Percentiles rank a stretch among this genome's conserved stretches.
These are phyloP conservation scores for Claviceps citrina DNA, from an alignment of 2,329 filamentous ascomycete genomes.

Conservation along the genomic window DNA sequence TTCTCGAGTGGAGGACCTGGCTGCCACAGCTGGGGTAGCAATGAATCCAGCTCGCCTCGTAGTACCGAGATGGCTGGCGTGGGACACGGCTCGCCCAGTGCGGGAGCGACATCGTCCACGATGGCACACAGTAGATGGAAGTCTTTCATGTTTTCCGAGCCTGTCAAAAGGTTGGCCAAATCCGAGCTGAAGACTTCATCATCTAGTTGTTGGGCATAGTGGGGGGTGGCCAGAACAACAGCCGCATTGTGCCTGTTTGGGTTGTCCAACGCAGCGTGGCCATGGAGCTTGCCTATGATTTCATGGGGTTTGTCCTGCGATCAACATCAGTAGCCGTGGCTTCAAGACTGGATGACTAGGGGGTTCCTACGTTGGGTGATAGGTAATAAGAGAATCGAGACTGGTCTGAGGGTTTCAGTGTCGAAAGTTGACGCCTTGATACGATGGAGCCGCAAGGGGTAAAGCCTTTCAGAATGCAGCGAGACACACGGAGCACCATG, in stretches of 20 bases:
- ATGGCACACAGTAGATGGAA: slow-evolving; percentile 38
- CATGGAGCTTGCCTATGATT: slow-evolving; percentile 11
- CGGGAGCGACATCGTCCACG: slow-evolving; percentile 36
- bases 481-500: slow-evolving; percentile 11
- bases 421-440: slow-evolving; percentile 8
- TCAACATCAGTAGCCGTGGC: neutral
- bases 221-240: slow-evolving; percentile 34
- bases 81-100: slow-evolving; percentile 15
- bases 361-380: slow-evolving; percentile 4
- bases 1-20: slow-evolving; percentile 12
- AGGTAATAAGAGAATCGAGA: slow-evolving; percentile 12
- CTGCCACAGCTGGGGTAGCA: slow-evolving; percentile 33
- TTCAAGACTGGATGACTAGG: neutral
- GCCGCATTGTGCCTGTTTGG: slow-evolving; percentile 23
- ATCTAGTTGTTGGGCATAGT: slow-evolving; percentile 32
- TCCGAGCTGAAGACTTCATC: slow-evolving; percentile 26
- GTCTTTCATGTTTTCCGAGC: slow-evolving; percentile 20
- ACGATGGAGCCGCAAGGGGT: neutral
- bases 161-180: slow-evolving; percentile 31
- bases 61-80: slow-evolving; percentile 36
- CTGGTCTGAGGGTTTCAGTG: slow-evolving; percentile 6
- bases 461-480: slow-evolving; percentile 10
- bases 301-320: slow-evolving; percentile 7
- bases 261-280: slow-evolving; percentile 15
- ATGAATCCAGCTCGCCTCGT: slow-evolving; percentile 22